Evolutionary conservation across 1,284 basidiomycete genomes (phyloP).

Genomic region (Ustilago trichophora): DNA sequence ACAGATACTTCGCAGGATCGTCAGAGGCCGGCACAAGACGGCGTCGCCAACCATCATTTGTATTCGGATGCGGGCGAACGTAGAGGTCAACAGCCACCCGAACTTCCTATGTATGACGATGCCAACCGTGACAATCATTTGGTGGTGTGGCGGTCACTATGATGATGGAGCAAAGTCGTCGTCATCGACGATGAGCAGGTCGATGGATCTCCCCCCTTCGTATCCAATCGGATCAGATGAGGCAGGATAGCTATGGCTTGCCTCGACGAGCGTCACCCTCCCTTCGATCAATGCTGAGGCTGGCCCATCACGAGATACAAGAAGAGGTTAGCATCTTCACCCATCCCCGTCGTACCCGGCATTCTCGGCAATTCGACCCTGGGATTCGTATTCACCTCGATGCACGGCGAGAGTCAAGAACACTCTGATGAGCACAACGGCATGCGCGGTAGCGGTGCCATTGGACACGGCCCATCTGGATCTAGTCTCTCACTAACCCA

Average conservation of each 20-base stretch:
- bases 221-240: background rate
- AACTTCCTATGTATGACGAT: background rate
- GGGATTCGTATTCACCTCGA: background rate
- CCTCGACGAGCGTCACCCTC: background rate
- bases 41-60: conserved; percentile 3
- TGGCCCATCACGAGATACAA: background rate
- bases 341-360: background rate
- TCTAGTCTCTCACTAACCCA: no score
- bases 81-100: background rate
- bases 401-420: conserved; percentile 1
- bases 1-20: background rate
- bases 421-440: background rate
- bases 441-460: background rate
- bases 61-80: conserved; percentile 7
- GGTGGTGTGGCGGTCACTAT: no score
- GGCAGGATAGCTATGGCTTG: background rate
- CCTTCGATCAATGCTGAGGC: conserved; percentile 2
- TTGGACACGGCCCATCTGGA: no score
- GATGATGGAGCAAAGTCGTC: background rate
- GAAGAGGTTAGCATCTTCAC: background rate
- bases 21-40: background rate
- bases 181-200: background rate
- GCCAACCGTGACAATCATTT: no score
- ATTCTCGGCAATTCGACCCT: background rate
- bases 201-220: conserved; percentile 24